Evolutionary conservation across 371 early-diverging fungal genomes (phyloP), one percentile per base, ranked within the genome.

Genomic region (Mucor plumbeus): DNA sequence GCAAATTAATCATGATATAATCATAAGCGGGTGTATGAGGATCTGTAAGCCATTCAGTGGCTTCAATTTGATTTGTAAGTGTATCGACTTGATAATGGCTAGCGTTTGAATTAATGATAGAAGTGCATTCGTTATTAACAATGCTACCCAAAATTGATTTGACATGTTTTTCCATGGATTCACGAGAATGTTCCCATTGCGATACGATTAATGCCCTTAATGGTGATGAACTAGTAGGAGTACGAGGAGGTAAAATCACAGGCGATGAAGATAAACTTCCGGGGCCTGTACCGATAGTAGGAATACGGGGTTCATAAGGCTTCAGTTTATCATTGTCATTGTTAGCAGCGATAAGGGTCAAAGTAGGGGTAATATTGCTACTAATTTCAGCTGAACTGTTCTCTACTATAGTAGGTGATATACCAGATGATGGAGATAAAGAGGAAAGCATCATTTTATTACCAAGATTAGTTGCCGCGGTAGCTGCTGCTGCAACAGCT

Each of bases 1-100:
- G 48, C 44, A 88, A 61, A 36, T 85, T 86, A 59, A 88, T 80
- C 59, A 86, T 65, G 19, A 86, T 74, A 56, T 82, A 85, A 59
- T 86, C 83, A 63, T 83, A 88, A 0, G 76, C 59, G 19, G 72
- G 61, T 41, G 71, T 64, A 17, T 69, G 43, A 9, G 81, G 81
- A 47, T 73, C 63, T 8, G 71, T 72, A 9, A 83, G 53, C 14
- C 54, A 21, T 50, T 79, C 66, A 2, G 57, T 72, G 0, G 82
- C 84, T 41, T 79, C 81, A 1, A 76, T 64, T 43, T 74, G 79
- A 34, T 71, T 70, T 0, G 72, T 70, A 9, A 70, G 43, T n/a
- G 78, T 67, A 31, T 79, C 76, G 2, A 77, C 43, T 15, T 67
- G 47, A 31, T 57, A 73, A 54, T 72, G 58, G 7, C 33, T 7